Base-by-base conservation (phyloP, 768 basidiomycete genomes). In the Macrolepiota dolichaula region DNA sequence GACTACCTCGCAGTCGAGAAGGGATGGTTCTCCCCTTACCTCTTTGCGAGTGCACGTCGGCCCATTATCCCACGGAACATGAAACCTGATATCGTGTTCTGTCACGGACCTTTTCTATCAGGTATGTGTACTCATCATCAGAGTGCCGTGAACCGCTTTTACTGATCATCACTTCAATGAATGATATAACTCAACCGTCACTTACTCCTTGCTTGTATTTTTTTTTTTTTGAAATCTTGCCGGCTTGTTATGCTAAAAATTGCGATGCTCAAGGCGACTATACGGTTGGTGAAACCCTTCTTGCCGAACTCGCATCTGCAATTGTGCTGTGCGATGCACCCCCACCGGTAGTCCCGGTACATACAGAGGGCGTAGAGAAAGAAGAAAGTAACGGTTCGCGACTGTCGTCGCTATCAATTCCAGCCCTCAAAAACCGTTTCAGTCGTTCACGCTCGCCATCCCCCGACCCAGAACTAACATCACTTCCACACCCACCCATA, bases 1-100 rank as follows among this genome's bases (percentile, higher is more conserved):
- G 85, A 86, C 56, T 88, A 87, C 59, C 72, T 88, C 47, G 78
- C 84, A 2, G 73, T 84, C 3, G 82, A 85, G 70, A 86, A 87
- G 69, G 86, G 85, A 13, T 87, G 87, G 86, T 87, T 87, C 71
- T 83, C 80, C 12, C 85, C 85, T 0, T 86, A 87, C 67, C 74
- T 87, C 1, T 88, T 85, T 67, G 85, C 85, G 4, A 86, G 84
- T 59, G 78, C 77, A 2, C 78, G 83, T 10, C 71, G 85, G 51
- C 86, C 86, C 6, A 77, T 83, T 66, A 87, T 86, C 57, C 85
- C 83, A 0, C 76, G 86, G 42, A 77, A 77, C 24, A 82, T 87
- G 80, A 85, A 78, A 69, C 86, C 87, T 27, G 87, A 88, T 69
- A 73, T 88, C 9, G 71, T 86, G 11, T 87, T 87, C 66, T 86